Conservation (phyloP, 257 asterid genomes). For the Henckelia pumila region DNA sequence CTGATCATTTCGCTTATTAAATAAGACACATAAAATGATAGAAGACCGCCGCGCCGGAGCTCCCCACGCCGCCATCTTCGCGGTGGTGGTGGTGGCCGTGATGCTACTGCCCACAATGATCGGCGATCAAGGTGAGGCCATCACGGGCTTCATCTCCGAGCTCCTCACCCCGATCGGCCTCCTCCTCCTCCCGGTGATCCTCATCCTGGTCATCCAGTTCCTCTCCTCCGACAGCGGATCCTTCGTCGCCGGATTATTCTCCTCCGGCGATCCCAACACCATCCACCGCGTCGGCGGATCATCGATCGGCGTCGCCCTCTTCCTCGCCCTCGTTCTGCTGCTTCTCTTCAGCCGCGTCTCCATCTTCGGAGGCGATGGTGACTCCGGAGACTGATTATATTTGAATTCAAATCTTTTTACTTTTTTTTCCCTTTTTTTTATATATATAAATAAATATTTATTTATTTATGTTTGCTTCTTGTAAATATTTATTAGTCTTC, state of each 20-base stretch:
- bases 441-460: no score
- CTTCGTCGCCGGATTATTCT: conserved; percentile 49
- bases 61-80: conserved; percentile 72
- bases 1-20: no score
- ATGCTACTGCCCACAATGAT: conserved; percentile 55
- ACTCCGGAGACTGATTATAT: conserved; percentile 64
- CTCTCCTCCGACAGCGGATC: conserved; percentile 84
- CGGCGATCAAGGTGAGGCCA: conserved; percentile 87
- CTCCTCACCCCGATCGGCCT: conserved; percentile 74
- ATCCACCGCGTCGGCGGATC: conserved; percentile 88
- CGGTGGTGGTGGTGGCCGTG: conserved; percentile 61
- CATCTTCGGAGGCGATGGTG: conserved; percentile 83
- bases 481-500: no score
- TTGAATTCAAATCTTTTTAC: no score
- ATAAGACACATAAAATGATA: conserved; percentile 43
- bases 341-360: conserved; percentile 66
- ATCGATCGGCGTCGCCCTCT: conserved; percentile 77
- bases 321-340: conserved; percentile 58
- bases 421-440: no score
- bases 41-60: conserved; percentile 76
- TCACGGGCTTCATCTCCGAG: conserved; percentile 76
- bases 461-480: no score
- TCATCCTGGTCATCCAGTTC: conserved; percentile 73
- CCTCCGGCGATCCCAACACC: conserved; percentile 69
- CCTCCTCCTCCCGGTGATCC: conserved; percentile 70